Conservation (phyloP, 768 basidiomycete species). For the Lentinula sp. region DNA sequence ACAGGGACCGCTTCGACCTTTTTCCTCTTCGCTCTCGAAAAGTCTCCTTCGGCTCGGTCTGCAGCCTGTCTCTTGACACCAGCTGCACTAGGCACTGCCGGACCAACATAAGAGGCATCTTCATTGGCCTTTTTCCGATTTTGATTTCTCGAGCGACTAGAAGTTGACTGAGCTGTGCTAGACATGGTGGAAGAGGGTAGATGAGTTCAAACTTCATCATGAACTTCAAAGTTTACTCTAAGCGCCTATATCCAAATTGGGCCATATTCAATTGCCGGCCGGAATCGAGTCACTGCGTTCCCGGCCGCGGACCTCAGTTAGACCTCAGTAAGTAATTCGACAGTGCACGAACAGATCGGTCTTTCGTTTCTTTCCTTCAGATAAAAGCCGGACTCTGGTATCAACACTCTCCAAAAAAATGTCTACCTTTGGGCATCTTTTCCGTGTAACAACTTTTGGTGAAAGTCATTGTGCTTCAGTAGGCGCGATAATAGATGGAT, state of each 20-base stretch:
- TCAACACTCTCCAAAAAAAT: conserved; percentile 30
- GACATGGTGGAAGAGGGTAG: conserved; percentile 4
- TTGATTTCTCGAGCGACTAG: conserved; percentile 55
- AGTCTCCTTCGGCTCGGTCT: conserved; percentile 67
- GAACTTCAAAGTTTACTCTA: neutral
- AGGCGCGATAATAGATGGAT: conserved; percentile 96
- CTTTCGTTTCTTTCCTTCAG: neutral
- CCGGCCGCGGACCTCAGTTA: neutral
- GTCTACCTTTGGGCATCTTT: conserved; percentile 91
- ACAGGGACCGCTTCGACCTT: conserved; percentile 42
- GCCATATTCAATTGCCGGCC: neutral
- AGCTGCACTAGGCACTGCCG: conserved; percentile 28
- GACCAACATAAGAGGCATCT: conserved; percentile 65
- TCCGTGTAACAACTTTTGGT: conserved; percentile 95
- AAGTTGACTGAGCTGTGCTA: conserved; percentile 16
- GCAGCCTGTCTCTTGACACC: conserved; percentile 60
- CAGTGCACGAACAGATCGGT: neutral
- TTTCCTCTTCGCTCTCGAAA: conserved; percentile 65
- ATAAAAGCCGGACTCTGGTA: neutral
- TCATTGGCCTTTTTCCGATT: conserved; percentile 59
- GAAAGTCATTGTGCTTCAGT: conserved; percentile 97
- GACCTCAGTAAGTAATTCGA: neutral
- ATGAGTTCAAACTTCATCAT: neutral
- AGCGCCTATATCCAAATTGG: neutral
- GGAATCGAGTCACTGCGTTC: neutral